Evolutionary conservation across 179 eudicot species (phyloP).

Genomic region (Gypsophila paniculata): DNA sequence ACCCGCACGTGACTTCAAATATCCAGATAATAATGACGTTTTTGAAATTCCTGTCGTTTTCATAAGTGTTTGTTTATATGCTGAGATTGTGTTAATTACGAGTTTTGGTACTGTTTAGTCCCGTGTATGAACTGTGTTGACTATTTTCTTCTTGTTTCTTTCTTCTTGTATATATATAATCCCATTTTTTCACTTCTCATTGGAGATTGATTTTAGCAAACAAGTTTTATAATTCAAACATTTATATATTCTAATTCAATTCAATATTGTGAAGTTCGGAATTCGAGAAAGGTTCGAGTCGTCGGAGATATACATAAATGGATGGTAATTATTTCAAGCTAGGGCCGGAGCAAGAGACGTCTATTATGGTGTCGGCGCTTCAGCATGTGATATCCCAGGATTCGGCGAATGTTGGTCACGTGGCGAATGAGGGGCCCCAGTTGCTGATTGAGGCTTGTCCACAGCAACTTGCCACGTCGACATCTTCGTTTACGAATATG

Average conservation of each 20-base stretch:
- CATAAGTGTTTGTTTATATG: too few relatives aligned
- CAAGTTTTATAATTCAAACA: background rate
- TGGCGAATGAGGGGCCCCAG: background rate
- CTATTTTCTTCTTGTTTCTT: background rate
- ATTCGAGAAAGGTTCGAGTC: background rate
- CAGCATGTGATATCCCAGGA: constrained; percentile 32
- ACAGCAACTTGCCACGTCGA: background rate
- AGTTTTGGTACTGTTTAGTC: constrained; percentile 2
- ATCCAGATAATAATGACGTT: background rate
- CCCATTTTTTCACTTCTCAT: background rate
- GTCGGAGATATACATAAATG: background rate
- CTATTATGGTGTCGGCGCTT: constrained; percentile 38
- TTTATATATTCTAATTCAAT: too few relatives aligned
- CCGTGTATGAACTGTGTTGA: constrained; percentile 37
- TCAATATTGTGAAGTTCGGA: background rate
- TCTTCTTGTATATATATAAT: background rate
- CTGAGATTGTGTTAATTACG: background rate
- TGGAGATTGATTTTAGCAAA: background rate
- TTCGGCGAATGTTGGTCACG: background rate
- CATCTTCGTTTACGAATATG: constrained; percentile 10
- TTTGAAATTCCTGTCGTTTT: background rate
- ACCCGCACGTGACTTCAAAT: constrained; percentile 12
- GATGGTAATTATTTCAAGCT: background rate
- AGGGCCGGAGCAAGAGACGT: constrained; percentile 29
- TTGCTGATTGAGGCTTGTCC: background rate